Percentiles rank a stretch among this genome's conserved stretches.
These are phyloP conservation scores for Antrodiella citrinella DNA, from an alignment of 768 basidiomycete species.

Conservation along the genomic window DNA sequence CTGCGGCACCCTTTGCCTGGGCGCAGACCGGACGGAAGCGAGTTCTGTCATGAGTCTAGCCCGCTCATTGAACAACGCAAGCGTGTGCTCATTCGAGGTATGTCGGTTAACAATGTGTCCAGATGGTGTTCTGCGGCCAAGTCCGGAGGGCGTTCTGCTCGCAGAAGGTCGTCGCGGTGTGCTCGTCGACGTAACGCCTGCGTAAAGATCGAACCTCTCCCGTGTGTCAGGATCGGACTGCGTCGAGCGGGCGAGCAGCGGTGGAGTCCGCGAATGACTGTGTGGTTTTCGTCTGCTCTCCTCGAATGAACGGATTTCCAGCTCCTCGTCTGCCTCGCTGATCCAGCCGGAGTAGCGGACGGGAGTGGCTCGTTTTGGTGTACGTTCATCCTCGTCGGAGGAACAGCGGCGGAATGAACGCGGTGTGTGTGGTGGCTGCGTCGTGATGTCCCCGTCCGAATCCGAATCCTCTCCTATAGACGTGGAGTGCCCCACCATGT, in stretches of 20 bases:
- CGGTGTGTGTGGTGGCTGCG: not conserved
- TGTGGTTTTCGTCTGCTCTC: conserved; percentile 17
- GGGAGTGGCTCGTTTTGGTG: conserved; percentile 11
- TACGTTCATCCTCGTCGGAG: conserved; percentile 5
- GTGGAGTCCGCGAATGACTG: not conserved
- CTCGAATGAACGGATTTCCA: conserved; percentile 45
- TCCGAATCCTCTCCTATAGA: conserved; percentile 5
- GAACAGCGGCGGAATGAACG: conserved; percentile 1
- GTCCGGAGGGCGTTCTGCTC: not conserved
- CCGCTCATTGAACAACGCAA: conserved; percentile 48
- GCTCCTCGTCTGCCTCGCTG: conserved; percentile 40
- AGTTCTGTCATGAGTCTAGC: conserved; percentile 48
- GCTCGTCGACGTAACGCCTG: not conserved
- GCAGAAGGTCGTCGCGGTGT: not conserved
- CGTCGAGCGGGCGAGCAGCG: not conserved
- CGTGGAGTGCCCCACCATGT: not conserved
- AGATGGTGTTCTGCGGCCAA: not conserved
- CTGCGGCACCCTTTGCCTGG: not conserved
- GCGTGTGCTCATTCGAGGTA: conserved; percentile 34
- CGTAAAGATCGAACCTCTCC: not conserved
- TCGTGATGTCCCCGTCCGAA: not conserved
- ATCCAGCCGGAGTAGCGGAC: conserved; percentile 51
- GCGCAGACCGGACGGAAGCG: conserved; percentile 32
- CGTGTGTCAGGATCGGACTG: not conserved
- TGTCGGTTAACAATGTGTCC: conserved; percentile 23